These are phyloP conservation scores for Blastobotrys americana DNA, from an alignment of 805 yeast genomes.

Conservation along the genomic window DNA sequence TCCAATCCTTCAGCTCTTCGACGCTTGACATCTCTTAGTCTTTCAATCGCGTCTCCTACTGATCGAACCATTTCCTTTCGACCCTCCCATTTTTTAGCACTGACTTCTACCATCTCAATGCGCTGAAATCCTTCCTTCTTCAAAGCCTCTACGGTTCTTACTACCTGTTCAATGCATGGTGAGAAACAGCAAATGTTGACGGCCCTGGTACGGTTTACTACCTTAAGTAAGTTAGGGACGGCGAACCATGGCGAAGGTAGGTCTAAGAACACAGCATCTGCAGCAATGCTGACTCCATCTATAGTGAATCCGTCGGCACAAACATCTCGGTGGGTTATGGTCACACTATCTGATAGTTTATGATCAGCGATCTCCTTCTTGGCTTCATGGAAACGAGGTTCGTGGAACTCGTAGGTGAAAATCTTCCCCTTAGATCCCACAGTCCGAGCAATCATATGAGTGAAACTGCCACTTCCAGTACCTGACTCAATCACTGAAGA, in stretches of 20 bases:
- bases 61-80: slow-evolving; percentile 81
- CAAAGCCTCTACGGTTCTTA: slow-evolving; percentile 70
- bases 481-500: slow-evolving; percentile 91
- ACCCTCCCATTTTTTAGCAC: slow-evolving; percentile 80
- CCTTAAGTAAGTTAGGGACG: slow-evolving; percentile 61
- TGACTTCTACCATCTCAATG: slow-evolving; percentile 88
- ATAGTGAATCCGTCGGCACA: slow-evolving; percentile 78
- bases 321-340: slow-evolving; percentile 84
- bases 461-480: slow-evolving; percentile 93
- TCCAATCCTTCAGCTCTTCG: slow-evolving; percentile 49
- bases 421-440: slow-evolving; percentile 54
- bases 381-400: slow-evolving; percentile 76
- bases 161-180: slow-evolving; percentile 97
- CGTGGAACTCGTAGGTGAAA: slow-evolving; percentile 88
- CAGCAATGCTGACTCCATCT: slow-evolving; percentile 38
- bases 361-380: slow-evolving; percentile 67
- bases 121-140: slow-evolving; percentile 73
- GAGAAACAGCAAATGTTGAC: slow-evolving; percentile 89
- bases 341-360: slow-evolving; percentile 50
- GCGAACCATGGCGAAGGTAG: slow-evolving; percentile 98
- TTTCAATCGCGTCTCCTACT: slow-evolving; percentile 68
- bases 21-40: slow-evolving; percentile 71
- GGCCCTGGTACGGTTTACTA: slow-evolving; percentile 44
- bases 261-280: slow-evolving; percentile 77
- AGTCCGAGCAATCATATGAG: slow-evolving; percentile 85